Evolutionary conservation across 495 filamentous ascomycete species (phyloP).

Genomic region (Podospora fimiseda): DNA sequence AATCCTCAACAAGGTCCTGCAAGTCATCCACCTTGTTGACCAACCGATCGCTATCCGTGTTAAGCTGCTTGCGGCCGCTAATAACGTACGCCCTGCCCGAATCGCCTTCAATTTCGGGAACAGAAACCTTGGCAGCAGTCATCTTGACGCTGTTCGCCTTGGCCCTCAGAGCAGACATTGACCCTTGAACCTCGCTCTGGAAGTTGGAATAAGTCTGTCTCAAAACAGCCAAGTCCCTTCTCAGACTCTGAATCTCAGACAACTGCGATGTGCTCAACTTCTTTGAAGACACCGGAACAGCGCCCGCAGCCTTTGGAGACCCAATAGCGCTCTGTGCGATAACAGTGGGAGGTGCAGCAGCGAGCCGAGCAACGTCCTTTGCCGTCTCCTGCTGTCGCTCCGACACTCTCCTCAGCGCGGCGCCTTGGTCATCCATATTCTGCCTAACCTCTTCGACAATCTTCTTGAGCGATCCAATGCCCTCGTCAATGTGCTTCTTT

Average conservation of each 20-base stretch:
- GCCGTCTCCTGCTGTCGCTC: constrained; percentile 86
- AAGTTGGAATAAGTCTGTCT: constrained; percentile 91
- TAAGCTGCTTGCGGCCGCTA: constrained; percentile 75
- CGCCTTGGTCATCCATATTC: constrained; percentile 71
- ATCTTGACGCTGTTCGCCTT: constrained; percentile 77
- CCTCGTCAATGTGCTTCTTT: constrained; percentile 91
- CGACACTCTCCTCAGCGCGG: constrained; percentile 76
- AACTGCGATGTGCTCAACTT: constrained; percentile 49
- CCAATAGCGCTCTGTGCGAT: constrained; percentile 31
- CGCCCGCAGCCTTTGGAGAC: constrained; percentile 21
- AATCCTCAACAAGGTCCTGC: constrained; percentile 91
- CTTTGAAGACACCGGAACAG: constrained; percentile 17
- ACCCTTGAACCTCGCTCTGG: constrained; percentile 76
- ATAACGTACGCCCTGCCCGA: constrained; percentile 78
- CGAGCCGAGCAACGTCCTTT: constrained; percentile 81
- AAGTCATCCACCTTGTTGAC: constrained; percentile 91
- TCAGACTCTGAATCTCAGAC: constrained; percentile 70
- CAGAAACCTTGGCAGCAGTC: constrained; percentile 58
- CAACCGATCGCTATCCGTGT: constrained; percentile 76
- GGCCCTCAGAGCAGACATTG: constrained; percentile 72
- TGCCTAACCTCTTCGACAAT: constrained; percentile 77
- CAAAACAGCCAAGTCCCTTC: constrained; percentile 85
- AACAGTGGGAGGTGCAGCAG: constrained; percentile 54
- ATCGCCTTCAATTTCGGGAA: constrained; percentile 60
- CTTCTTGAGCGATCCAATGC: constrained; percentile 69